Base-by-base conservation (phyloP, 2,329 filamentous ascomycete species). In the Exophiala sp. region DNA sequence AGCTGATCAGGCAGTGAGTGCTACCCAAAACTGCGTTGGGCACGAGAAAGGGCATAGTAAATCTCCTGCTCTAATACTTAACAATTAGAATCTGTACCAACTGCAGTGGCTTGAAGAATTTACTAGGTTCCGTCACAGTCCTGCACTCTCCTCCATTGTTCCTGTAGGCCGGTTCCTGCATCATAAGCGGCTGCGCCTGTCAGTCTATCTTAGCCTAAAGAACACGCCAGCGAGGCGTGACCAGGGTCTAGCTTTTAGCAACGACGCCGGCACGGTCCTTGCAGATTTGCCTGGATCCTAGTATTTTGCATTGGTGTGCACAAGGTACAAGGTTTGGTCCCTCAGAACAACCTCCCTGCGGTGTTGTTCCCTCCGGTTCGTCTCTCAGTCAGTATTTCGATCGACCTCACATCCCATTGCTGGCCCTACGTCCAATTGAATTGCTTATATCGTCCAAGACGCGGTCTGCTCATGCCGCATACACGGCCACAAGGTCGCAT, bases 221-320 rank as follows among this genome's bases (percentile, higher is more conserved):
- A 10, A 10, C 18, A 29, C 42, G 41, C 23, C 48, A 13, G 44
- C 35, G 24, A 48, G 42, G 23, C 23, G 27, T 34, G 21, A 39
- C 34, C 43, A 46, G 39, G 39, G 41, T 18, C 14, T 38, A 43
- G 46, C 46, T 34, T 37, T 50, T 54, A 54, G 52, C 47, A 45
- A 39, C 44, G 24, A 48, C 44, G 35, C 52, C 52, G 48, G 52
- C 42, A 55, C 52, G 52, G 52, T 46, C 52, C 52, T 50, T 41
- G 19, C 16, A 38, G 34, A 54, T 23, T 29, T 43, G 38, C 29
- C 16, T 24, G 30, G 24, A 29, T 6, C 19, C 16, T 23, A 18
- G 42, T 9, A 35, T 22, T 29, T 30, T 43, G 39, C 27, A 48
- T n/a, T 48, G 39, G 46, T 38, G 39, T 43, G 46, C 24, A 34